Evolutionary conservation across 805 yeast species (phyloP), one percentile per base, ranked within the genome.

Genomic region (Komagataella pseudopastoris): DNA sequence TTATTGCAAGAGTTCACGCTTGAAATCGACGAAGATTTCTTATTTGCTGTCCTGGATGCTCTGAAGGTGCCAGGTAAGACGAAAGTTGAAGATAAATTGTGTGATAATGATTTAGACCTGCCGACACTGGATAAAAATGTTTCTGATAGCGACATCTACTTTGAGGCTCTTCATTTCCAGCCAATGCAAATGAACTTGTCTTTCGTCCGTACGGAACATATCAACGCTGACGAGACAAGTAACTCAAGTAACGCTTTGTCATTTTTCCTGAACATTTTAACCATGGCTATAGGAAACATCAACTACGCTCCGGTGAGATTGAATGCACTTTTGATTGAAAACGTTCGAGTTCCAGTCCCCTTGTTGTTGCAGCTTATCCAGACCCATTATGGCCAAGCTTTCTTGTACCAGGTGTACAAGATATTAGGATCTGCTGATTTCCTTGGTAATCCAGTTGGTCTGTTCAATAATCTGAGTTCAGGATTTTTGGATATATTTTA

Each of bases 401-500:
- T 91, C 67, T 75, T 93, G 53, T 89, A 87, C 62, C 99, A 93
- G 66, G 71, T 93, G 39, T 95, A 93, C 67, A 89, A 88, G 64
- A 82, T 93, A 47, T 70, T 95, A 39, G 99, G 99, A 0, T 88
- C 96, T 17, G 99, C 98, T 0, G 99, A 95, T 66, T 80, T 93
- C 57, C 69, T 93, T 49, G 99, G 99, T 20, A 93, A 95, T 58
- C 99, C 99, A 0, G 98, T 95, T 24, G 99, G 99, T 1, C 70
- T 93, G 55, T 93, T 93, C 71, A 93, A 88, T 63, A 90, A 89
- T 58, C 72, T 93, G 52, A 83, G 96, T 52, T 88, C 97, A 0
- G 99, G 99, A 50, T 93, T 93, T 8, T 77, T 89, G 78, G 99
- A 93, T 65, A 85, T 93, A 17, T 93, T 93, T 64, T 93, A 93